phyloP scores from a whole-genome alignment of 225 moss, liverwort and hornwort genomes.

The Neckera pumila region DNA sequence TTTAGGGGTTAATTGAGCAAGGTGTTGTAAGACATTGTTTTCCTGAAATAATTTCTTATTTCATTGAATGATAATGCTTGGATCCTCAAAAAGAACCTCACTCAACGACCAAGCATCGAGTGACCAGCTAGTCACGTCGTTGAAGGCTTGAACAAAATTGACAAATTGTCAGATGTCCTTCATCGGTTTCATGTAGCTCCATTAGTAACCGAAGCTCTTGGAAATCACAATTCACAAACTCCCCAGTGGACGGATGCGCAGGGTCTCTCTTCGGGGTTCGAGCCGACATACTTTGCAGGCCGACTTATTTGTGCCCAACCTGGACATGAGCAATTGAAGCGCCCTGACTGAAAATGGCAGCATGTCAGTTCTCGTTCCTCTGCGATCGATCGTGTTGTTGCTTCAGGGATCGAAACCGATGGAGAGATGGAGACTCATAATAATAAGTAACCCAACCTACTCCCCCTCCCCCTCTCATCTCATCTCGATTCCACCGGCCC shows the following conservation, averaged over 20 bases:
- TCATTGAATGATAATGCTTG: background rate
- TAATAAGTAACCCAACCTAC: background rate
- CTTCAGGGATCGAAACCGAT: background rate
- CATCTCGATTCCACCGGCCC: background rate
- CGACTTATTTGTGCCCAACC: background rate
- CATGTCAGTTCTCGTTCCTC: background rate
- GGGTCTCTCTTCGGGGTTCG: background rate
- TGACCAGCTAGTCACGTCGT: background rate
- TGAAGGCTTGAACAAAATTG: background rate
- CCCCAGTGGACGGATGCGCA: background rate
- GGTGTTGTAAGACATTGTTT: background rate
- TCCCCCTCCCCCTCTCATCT: background rate
- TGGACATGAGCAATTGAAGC: background rate
- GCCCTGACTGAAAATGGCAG: background rate
- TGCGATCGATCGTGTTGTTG: background rate
- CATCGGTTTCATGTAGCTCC: background rate
- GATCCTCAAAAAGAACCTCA: background rate
- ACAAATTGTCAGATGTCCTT: background rate
- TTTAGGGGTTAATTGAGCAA: background rate
- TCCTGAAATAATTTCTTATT: background rate
- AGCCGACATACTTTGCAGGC: background rate
- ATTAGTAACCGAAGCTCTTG: too few relatives aligned
- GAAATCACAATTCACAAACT: background rate
- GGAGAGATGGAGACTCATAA: background rate
- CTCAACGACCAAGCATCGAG: background rate